Evolutionary conservation across 108 stramenopile genomes (phyloP).

Genomic region (Pseudonitzschia multistriata): DNA sequence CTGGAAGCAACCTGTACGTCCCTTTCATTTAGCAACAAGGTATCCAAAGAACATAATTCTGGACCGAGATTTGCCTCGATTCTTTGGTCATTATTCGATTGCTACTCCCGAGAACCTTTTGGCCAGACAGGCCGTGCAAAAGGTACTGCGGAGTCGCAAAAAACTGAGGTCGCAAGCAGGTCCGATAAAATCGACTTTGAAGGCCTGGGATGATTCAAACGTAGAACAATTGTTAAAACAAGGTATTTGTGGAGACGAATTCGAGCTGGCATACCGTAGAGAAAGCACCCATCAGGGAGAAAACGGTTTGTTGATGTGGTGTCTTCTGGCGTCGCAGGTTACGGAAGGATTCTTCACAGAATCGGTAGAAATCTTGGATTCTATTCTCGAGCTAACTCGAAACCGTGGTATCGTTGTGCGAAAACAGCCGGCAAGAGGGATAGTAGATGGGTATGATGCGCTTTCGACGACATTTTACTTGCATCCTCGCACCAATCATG

Average conservation of each 20-base stretch:
- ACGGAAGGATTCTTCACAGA: conserved; percentile 35
- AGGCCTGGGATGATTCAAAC: conserved; percentile 28
- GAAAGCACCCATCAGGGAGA: not conserved
- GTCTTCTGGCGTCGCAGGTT: conserved; percentile 17
- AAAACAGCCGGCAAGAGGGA: not conserved
- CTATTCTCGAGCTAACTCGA: conserved; percentile 15
- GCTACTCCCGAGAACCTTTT: conserved; percentile 27
- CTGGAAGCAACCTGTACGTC: not conserved
- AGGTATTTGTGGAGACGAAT: conserved; percentile 29
- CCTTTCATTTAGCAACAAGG: conserved; percentile 23
- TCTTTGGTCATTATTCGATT: conserved; percentile 37
- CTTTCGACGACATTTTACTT: conserved; percentile 28
- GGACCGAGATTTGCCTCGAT: conserved; percentile 36
- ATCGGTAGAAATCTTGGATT: conserved; percentile 29
- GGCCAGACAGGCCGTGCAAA: conserved; percentile 22
- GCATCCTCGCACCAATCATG: conserved; percentile 25
- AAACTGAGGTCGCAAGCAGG: conserved; percentile 11
- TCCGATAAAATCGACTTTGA: conserved; percentile 10
- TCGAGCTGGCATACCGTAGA: conserved; percentile 21
- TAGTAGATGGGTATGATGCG: conserved; percentile 2
- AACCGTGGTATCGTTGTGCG: conserved; percentile 29
- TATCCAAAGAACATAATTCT: conserved; percentile 26
- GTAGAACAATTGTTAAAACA: conserved; percentile 10
- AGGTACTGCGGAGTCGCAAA: conserved; percentile 19
- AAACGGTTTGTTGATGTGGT: conserved; percentile 39